Percentiles rank a stretch among this genome's conserved stretches.
These are phyloP conservation scores for Alternaria ethzedia DNA, from an alignment of 2,329 filamentous ascomycete genomes.

Conservation along the genomic window DNA sequence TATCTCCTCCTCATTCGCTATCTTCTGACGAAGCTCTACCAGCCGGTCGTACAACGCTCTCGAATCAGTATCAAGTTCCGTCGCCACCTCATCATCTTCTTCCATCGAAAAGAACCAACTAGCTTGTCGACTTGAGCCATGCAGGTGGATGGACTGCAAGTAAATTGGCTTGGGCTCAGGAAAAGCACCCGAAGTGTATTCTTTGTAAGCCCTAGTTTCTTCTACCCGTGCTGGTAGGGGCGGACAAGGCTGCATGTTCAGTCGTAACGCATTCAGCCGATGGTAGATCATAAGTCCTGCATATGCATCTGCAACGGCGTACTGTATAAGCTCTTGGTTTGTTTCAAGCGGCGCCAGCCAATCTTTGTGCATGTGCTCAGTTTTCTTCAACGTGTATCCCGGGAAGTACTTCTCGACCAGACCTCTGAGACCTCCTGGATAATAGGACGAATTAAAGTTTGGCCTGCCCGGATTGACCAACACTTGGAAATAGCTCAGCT, in stretches of 20 bases:
- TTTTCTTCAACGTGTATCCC: not conserved
- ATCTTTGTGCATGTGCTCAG: not conserved
- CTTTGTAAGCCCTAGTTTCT: not conserved
- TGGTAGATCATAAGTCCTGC: not conserved
- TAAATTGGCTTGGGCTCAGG: not conserved
- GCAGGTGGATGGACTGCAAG: not conserved
- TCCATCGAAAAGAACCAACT: not conserved
- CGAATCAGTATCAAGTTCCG: not conserved
- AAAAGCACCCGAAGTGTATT: not conserved
- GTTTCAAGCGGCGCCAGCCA: not conserved
- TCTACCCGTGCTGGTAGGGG: not conserved
- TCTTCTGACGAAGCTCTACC: not conserved
- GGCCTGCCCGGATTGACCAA: not conserved
- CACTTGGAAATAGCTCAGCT: not conserved
- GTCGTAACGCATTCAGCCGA: not conserved
- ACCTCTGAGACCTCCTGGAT: not conserved
- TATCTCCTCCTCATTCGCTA: constrained; percentile 1
- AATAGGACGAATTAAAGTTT: not conserved
- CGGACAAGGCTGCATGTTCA: not conserved
- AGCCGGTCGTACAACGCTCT: not conserved
- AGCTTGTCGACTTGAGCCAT: not conserved
- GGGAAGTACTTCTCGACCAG: not conserved
- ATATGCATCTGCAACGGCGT: not conserved
- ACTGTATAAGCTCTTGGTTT: not conserved
- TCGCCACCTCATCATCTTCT: not conserved